Base-by-base conservation (phyloP, 495 filamentous ascomycete species). In the Penicillium salamii region DNA sequence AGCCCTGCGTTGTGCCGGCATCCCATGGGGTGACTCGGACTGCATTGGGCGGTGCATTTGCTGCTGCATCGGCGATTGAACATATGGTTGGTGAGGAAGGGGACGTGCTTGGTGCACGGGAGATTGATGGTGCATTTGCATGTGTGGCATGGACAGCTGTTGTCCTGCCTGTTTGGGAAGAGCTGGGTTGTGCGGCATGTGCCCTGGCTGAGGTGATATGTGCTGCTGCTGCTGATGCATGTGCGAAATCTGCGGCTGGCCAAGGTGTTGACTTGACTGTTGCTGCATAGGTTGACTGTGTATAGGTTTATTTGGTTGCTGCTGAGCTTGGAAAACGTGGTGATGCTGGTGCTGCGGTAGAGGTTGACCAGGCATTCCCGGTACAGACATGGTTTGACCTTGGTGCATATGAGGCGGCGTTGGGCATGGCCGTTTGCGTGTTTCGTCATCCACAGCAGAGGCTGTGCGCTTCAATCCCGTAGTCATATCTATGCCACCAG, bases 361-460 rank as follows among this genome's bases (percentile, higher is more conserved):
- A 15, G 50, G 1, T 29, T 57, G 54, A 9, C 52, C 33, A 3
- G 29, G 12, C 29, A 32, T 32, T 5, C 23, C 23, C 8, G 3
- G 23, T 3, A 26, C 23, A 26, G 23, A 26, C 23, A 26, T 26
- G 18, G 50, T 3, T 21, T 57, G 54, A 6, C 52, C 33, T 36
- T 48, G 47, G 14, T 58, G 61, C 7, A 49, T 42, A 23, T 61
- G 57, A 20, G 58, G 53, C 8, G 69, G 67, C 11, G 64, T 70
- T 8, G 63, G 60, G 18, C 58, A 61, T 36, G 63, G 53, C 18
- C 66, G 63, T 42, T 70, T 70, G 28, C 61, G 64, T 1, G 65
- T 49, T 7, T 70, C 67, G 1, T 72, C 62, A 14, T 72, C 66
- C 8, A 54, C 28, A 1, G 29, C 46, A 21, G 58, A 48, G 2